phyloP scores from a whole-genome alignment of 352 stramenopile species.

The Phytophthora idaei region DNA sequence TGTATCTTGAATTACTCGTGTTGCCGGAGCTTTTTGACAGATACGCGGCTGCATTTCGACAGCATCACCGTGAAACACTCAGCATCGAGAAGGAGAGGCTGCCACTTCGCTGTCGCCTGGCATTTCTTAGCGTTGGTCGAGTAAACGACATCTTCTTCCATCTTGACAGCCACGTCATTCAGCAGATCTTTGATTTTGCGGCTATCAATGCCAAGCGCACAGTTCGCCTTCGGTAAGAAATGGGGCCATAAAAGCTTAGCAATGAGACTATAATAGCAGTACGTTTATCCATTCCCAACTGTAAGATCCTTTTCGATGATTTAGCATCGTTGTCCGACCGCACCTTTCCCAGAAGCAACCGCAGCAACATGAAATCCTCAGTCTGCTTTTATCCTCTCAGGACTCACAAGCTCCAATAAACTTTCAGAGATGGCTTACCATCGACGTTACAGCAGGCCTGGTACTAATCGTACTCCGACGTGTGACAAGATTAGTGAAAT shows the following conservation, averaged over 20 bases:
- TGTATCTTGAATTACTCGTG: constrained; percentile 36
- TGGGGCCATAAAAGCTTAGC: too few species aligned
- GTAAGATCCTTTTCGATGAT: not conserved
- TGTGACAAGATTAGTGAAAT: not conserved
- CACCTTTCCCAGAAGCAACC: not conserved
- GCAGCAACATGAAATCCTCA: not conserved
- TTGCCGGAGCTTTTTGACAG: constrained; percentile 25
- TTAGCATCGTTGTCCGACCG: too few species aligned
- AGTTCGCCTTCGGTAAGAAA: constrained; percentile 31
- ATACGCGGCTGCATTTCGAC: constrained; percentile 26
- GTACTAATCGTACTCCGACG: too few species aligned
- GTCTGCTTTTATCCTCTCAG: too few species aligned
- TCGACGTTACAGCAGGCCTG: too few species aligned
- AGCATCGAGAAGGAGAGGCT: constrained; percentile 39
- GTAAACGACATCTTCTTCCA: constrained; percentile 15
- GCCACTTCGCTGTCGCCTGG: constrained; percentile 23
- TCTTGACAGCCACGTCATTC: constrained; percentile 30
- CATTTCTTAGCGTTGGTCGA: constrained; percentile 34
- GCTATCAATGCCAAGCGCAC: constrained; percentile 32
- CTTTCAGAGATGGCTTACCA: too few species aligned
- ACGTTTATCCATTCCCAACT: too few species aligned
- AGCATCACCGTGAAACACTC: constrained; percentile 31
- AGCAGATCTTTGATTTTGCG: constrained; percentile 32
- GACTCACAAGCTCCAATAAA: too few species aligned
- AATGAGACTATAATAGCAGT: not conserved